phyloP scores from a whole-genome alignment of 2,329 filamentous ascomycete species.

The Diaporthe citrichinensis region DNA sequence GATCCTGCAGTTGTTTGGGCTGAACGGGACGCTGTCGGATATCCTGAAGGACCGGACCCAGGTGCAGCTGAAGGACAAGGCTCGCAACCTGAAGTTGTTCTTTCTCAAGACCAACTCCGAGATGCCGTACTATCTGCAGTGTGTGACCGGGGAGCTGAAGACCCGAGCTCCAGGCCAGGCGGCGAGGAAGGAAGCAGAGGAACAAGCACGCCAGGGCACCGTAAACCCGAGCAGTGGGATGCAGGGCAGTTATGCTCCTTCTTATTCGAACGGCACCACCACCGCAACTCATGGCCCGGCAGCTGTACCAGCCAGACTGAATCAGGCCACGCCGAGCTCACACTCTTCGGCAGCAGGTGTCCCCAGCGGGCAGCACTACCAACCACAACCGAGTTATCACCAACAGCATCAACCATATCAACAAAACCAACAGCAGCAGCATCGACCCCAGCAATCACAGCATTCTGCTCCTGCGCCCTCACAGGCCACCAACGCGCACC shows the following conservation, averaged over 20 bases:
- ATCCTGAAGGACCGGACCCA: slow-evolving; percentile 91
- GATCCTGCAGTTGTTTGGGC: slow-evolving; percentile 87
- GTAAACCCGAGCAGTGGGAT: slow-evolving; percentile 68
- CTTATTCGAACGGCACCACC: slow-evolving; percentile 35
- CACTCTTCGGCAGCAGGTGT: slow-evolving; percentile 11
- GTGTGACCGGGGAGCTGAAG: slow-evolving; percentile 90
- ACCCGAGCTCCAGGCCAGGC: slow-evolving; percentile 84
- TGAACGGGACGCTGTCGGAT: slow-evolving; percentile 83
- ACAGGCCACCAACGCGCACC: not conserved
- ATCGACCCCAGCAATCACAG: slow-evolving; percentile 35
- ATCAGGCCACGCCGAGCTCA: slow-evolving; percentile 26
- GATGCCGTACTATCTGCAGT: slow-evolving; percentile 88
- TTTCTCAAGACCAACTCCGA: slow-evolving; percentile 93
- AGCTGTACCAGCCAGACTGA: slow-evolving; percentile 30
- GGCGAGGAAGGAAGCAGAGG: slow-evolving; percentile 77
- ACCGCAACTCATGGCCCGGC: slow-evolving; percentile 26
- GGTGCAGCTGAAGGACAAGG: slow-evolving; percentile 94
- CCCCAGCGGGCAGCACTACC: slow-evolving; percentile 26
- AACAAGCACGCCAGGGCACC: slow-evolving; percentile 73
- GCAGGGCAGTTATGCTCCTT: slow-evolving; percentile 54
- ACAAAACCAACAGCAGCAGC: slow-evolving; percentile 36
- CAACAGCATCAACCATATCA: slow-evolving; percentile 41
- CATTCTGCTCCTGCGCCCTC: slow-evolving; percentile 25
- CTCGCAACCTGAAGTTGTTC: slow-evolving; percentile 89
- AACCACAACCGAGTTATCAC: slow-evolving; percentile 36